Conservation (phyloP, 305 asterid genomes). For the Solanum hybrid region DNA sequence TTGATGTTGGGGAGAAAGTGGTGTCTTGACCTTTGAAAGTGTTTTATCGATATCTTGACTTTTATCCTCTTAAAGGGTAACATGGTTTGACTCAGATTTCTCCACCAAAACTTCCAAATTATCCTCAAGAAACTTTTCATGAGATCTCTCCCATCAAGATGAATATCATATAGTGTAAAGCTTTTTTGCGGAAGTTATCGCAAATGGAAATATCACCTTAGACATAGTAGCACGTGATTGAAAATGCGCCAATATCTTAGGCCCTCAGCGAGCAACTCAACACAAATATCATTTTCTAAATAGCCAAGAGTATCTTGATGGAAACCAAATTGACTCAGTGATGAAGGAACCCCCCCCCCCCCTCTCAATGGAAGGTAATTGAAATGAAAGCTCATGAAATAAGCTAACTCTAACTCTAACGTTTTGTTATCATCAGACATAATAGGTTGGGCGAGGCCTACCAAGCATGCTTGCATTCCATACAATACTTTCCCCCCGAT, state of each 20-base stretch:
- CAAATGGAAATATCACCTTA: not conserved
- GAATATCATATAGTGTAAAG: not conserved
- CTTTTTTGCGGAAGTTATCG: not conserved
- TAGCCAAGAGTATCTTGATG: not conserved
- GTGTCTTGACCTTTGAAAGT: not conserved
- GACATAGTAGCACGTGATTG: not conserved
- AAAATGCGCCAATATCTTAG: not conserved
- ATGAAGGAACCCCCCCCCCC: not conserved
- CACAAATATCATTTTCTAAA: not conserved
- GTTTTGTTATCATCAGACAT: not conserved
- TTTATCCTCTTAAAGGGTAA: not conserved
- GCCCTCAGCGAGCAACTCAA: not conserved
- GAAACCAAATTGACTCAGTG: not conserved
- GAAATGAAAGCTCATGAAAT: not conserved
- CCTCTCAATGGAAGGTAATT: not conserved
- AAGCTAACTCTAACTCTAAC: not conserved
- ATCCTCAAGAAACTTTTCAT: not conserved
- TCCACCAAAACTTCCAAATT: not conserved
- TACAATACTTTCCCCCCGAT: not conserved
- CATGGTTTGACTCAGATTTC: not conserved
- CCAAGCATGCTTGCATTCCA: not conserved
- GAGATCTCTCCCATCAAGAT: not conserved
- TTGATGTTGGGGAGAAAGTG: not conserved
- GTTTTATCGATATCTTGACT: not conserved
- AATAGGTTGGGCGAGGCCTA: not conserved